Evolutionary conservation across 495 filamentous ascomycete genomes (phyloP).

Genomic region (Penicillium crystallinum): DNA sequence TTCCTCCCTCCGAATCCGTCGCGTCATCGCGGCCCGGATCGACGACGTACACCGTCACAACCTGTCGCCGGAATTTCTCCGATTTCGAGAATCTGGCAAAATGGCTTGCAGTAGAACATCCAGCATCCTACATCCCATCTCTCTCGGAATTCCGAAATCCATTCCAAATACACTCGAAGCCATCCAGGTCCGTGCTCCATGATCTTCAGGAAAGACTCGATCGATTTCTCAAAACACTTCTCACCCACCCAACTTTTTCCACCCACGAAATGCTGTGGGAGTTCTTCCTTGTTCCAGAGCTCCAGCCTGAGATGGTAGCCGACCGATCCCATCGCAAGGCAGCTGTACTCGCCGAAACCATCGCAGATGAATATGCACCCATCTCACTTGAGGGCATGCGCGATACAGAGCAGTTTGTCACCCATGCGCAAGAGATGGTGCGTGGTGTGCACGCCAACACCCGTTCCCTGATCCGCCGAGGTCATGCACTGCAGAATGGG

Average conservation of each 20-base stretch:
- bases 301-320: constrained; percentile 84
- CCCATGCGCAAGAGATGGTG: constrained; percentile 82
- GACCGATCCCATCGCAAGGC: constrained; percentile 85
- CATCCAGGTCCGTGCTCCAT: constrained; percentile 77
- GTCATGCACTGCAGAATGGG: constrained; percentile 32
- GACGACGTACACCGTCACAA: constrained; percentile 83
- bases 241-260: constrained; percentile 87
- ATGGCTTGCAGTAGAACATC: constrained; percentile 86
- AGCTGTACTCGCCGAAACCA: constrained; percentile 70
- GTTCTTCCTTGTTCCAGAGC: constrained; percentile 94
- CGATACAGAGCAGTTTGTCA: constrained; percentile 92
- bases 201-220: constrained; percentile 86
- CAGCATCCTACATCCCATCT: constrained; percentile 87
- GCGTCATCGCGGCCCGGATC: constrained; percentile 35
- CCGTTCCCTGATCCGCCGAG: constrained; percentile 64
- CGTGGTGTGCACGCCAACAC: constrained; percentile 76
- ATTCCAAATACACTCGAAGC: constrained; percentile 87
- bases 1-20: constrained; percentile 25
- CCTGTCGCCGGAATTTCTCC: constrained; percentile 78
- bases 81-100: constrained; percentile 91
- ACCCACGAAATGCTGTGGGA: constrained; percentile 99
- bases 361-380: constrained; percentile 81
- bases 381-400: constrained; percentile 64
- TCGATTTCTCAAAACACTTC: constrained; percentile 75
- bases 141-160: constrained; percentile 76